Conservation (phyloP, 768 basidiomycete genomes). For the Suillus hirtellus region DNA sequence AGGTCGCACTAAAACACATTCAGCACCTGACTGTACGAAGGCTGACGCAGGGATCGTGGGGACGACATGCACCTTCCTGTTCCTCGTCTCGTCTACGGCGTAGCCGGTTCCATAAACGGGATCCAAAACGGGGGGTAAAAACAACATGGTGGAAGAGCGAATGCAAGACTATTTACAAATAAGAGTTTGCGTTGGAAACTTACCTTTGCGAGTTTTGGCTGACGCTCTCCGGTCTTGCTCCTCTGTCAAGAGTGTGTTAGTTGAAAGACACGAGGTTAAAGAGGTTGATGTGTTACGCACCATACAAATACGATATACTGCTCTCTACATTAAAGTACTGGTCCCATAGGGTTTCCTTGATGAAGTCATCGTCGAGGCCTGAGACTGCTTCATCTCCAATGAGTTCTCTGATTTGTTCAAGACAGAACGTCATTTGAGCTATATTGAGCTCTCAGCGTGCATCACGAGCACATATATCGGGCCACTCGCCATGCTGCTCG, state of each 20-base stretch:
- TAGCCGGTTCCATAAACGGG: slow-evolving; percentile 36
- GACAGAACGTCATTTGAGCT: slow-evolving; percentile 69
- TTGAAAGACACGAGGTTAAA: background rate
- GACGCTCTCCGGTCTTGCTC: slow-evolving; percentile 63
- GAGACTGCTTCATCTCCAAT: slow-evolving; percentile 67
- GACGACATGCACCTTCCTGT: slow-evolving; percentile 61
- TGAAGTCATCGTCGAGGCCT: slow-evolving; percentile 70
- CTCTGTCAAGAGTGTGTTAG: slow-evolving; percentile 42
- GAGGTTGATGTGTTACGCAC: slow-evolving; percentile 43
- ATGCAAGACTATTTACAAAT: slow-evolving; percentile 38
- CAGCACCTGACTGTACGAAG: slow-evolving; percentile 22
- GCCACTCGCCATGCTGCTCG: slow-evolving; percentile 71
- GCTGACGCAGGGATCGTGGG: slow-evolving; percentile 28
- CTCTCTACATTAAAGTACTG: slow-evolving; percentile 82
- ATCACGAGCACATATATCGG: background rate
- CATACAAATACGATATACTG: slow-evolving; percentile 71
- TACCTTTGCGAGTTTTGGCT: slow-evolving; percentile 83
- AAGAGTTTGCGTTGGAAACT: slow-evolving; percentile 41
- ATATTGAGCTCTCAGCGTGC: slow-evolving; percentile 16
- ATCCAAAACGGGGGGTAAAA: slow-evolving; percentile 29
- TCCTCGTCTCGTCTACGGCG: slow-evolving; percentile 36
- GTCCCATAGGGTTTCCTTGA: slow-evolving; percentile 85
- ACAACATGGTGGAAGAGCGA: slow-evolving; percentile 34
- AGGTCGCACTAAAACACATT: slow-evolving; percentile 25
- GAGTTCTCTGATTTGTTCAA: slow-evolving; percentile 66